These are phyloP conservation scores for Pichia thaimueangensis DNA, from an alignment of 805 yeast species.

Conservation along the genomic window DNA sequence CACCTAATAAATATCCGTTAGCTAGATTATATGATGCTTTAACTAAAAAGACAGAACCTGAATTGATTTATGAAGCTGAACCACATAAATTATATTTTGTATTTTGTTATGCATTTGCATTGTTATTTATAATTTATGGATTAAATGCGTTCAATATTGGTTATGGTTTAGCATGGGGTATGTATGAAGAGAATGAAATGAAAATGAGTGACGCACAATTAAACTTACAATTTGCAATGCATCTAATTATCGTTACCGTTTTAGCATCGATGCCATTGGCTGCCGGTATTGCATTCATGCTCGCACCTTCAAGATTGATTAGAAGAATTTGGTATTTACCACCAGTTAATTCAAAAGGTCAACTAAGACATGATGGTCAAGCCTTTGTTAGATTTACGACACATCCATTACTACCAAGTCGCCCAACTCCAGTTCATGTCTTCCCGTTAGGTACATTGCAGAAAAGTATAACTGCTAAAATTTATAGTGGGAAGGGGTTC, in stretches of 20 bases:
- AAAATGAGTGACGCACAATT: conserved; percentile 22
- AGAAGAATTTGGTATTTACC: conserved; percentile 77
- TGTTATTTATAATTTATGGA: conserved; percentile 65
- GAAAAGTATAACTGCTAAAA: conserved; percentile 55
- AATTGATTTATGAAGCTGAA: conserved; percentile 75
- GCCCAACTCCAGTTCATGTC: conserved; percentile 68
- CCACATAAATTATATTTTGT: conserved; percentile 74
- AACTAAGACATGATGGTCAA: conserved; percentile 41
- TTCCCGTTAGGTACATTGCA: conserved; percentile 51
- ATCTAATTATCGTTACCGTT: conserved; percentile 29
- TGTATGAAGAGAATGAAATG: conserved; percentile 28
- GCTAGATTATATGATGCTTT: conserved; percentile 56
- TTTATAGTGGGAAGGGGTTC: conserved; percentile 84
- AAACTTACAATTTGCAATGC: conserved; percentile 21
- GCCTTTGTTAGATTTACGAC: conserved; percentile 52
- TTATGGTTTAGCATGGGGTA: conserved; percentile 20
- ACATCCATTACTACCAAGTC: conserved; percentile 70
- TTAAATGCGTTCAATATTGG: conserved; percentile 36
- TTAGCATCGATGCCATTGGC: conserved; percentile 38
- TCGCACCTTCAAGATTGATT: conserved; percentile 64
- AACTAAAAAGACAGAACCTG: conserved; percentile 50
- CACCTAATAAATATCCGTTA: conserved; percentile 54
- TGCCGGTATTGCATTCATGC: conserved; percentile 35
- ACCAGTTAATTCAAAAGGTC: conserved; percentile 2
- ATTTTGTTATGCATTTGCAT: conserved; percentile 59